Evolutionary conservation across 108 stramenopile species (phyloP), one percentile per base, ranked within the genome.

Genomic region (Epithemia pelagica): DNA sequence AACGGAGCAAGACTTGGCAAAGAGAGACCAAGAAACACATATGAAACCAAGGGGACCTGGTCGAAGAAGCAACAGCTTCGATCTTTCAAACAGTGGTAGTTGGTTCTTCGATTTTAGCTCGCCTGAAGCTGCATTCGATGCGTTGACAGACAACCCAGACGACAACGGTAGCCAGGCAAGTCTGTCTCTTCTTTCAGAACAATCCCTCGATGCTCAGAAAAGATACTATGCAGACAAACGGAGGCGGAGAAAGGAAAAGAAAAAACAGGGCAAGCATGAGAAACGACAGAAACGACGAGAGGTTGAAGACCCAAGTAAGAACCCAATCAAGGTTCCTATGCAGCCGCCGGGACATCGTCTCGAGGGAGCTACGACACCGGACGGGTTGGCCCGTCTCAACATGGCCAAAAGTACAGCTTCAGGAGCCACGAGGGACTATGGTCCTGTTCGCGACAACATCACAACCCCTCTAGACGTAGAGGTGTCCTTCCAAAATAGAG

Each of bases 31-130:
- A 26, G 27, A 26, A 15, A 25, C 18, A 66, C 32, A 3, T 30
- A 66, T 22, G 8, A 18, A 25, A 18, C 0, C 23, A 31, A 21
- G 2, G 33, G 51, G 18, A 29, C 27, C 23, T 10, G 46, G 0
- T 33, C 54, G 30, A 18, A 30, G 10, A 54, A 65, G 21, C 32
- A 25, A 66, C 52, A 52, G 46, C 18, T 66, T 66, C 27, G 61
- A 70, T 37, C 54, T 70, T 0, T 54, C 56, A 25, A 21, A 70
- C 1, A 33, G 67, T 5, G 53, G 28, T 52, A 62, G 31, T 37
- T 75, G 74, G 74, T 75, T 65, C 32, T 76, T 70, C 61, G 69
- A 70, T 51, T 76, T 76, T 62, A 52, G 61, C 24, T 60, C 15
- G 8, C 21, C 22, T 1, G 32, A 59, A 1, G 29, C 31, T 61